Evolutionary conservation across 345 rosid genomes (phyloP).

Genomic region (Odontarrhena argentea): DNA sequence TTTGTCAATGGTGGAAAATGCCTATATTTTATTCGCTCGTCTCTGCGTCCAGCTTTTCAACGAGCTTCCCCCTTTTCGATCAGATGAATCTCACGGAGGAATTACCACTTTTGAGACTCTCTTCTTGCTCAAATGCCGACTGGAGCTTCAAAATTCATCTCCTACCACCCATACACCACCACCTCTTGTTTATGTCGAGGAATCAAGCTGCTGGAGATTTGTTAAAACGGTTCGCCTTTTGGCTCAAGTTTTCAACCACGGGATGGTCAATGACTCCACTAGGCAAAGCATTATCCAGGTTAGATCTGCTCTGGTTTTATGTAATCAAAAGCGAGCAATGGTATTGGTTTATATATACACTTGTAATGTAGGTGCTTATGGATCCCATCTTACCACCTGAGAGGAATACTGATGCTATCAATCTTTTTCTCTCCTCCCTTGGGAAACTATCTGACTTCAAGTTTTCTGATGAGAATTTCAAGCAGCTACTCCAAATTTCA

Average conservation of each 20-base stretch:
- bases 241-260: conserved; percentile 20
- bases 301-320: too few relatives aligned
- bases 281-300: conserved; percentile 31
- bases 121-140: conserved; percentile 21
- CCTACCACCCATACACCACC: neutral
- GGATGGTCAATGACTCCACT: neutral
- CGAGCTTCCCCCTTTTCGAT: conserved; percentile 20
- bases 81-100: conserved; percentile 15
- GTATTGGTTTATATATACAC: too few relatives aligned
- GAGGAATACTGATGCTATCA: conserved; percentile 26
- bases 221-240: conserved; percentile 28
- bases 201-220: conserved; percentile 12
- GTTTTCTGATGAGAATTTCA: conserved; percentile 23
- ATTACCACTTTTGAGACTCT: conserved; percentile 23
- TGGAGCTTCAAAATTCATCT: conserved; percentile 18
- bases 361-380: conserved; percentile 34
- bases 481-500: conserved; percentile 4
- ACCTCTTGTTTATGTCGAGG: conserved; percentile 21
- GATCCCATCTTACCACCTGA: conserved; percentile 32
- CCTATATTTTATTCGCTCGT: conserved; percentile 22
- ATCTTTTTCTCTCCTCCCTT: conserved; percentile 17
- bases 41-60: conserved; percentile 27
- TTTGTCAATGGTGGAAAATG: conserved; percentile 34
- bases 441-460: conserved; percentile 12
- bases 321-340: too few relatives aligned